phyloP scores from a whole-genome alignment of 2,329 filamentous ascomycete species.

The Cladosporium sp. region DNA sequence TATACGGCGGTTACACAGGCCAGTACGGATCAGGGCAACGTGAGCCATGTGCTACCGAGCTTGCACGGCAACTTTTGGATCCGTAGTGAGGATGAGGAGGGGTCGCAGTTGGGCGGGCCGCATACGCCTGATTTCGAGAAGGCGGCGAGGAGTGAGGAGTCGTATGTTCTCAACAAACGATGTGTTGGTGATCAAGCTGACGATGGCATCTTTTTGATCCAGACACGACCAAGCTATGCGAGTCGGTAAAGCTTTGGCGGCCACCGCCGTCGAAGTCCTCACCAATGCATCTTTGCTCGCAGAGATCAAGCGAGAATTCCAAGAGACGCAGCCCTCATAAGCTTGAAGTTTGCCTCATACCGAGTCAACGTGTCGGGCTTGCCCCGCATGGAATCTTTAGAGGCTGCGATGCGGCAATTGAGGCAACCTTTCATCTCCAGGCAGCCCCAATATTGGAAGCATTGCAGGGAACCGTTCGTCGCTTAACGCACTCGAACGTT shows the following conservation, averaged over 20 bases:
- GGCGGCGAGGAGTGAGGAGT: constrained; percentile 31
- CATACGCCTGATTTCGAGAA: constrained; percentile 37
- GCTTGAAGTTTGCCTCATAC: neutral
- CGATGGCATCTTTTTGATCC: neutral
- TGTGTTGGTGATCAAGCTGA: neutral
- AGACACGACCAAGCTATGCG: constrained; percentile 20
- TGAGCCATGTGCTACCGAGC: constrained; percentile 53
- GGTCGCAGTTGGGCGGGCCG: constrained; percentile 28
- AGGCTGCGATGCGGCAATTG: too few relatives aligned
- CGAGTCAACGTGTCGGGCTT: neutral
- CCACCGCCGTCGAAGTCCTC: constrained; percentile 34
- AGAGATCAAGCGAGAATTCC: constrained; percentile 25
- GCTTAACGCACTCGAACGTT: too few relatives aligned
- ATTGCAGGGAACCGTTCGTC: too few relatives aligned
- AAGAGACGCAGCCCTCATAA: neutral
- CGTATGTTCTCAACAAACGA: constrained; percentile 28
- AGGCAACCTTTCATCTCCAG: too few relatives aligned
- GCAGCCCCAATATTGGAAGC: too few relatives aligned
- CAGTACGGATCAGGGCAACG: constrained; percentile 55
- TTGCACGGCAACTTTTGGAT: constrained; percentile 48
- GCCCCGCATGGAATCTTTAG: neutral
- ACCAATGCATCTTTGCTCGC: constrained; percentile 19
- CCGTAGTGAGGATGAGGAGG: constrained; percentile 26
- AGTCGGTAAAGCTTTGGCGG: constrained; percentile 28
- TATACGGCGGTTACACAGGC: constrained; percentile 42